Conservation (phyloP, 2,329 filamentous ascomycete genomes). For the Diaporthe sp. region DNA sequence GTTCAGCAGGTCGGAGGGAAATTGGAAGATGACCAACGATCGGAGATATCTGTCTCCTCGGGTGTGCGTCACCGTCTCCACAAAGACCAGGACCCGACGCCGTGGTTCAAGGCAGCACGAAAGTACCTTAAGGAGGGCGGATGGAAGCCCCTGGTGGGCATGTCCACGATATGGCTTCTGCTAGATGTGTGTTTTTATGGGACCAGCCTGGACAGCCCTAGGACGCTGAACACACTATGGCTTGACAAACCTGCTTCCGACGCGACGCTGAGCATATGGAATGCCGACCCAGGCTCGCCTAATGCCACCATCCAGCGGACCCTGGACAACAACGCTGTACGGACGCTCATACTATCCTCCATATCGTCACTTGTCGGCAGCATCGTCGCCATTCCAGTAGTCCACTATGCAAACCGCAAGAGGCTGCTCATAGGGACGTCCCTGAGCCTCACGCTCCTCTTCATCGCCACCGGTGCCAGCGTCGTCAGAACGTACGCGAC, state of each 20-base stretch:
- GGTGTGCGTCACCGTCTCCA: not conserved
- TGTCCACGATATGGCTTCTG: slow-evolving; percentile 65
- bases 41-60: slow-evolving; percentile 9
- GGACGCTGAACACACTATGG: slow-evolving; percentile 55
- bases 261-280: slow-evolving; percentile 33
- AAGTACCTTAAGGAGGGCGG: slow-evolving; percentile 50
- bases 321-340: slow-evolving; percentile 33
- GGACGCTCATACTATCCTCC: slow-evolving; percentile 36
- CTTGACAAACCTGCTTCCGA: slow-evolving; percentile 43
- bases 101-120: slow-evolving; percentile 42
- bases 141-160: slow-evolving; percentile 51
- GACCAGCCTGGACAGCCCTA: slow-evolving; percentile 61
- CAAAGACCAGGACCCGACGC: slow-evolving; percentile 6
- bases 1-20: slow-evolving; percentile 26
- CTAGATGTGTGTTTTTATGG: slow-evolving; percentile 70
- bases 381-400: slow-evolving; percentile 39
- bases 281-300: slow-evolving; percentile 43
- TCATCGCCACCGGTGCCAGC: slow-evolving; percentile 43
- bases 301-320: slow-evolving; percentile 43
- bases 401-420: slow-evolving; percentile 42
- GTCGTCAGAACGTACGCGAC: slow-evolving; percentile 43
- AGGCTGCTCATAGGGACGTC: slow-evolving; percentile 40
- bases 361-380: slow-evolving; percentile 42
- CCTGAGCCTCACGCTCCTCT: slow-evolving; percentile 38
- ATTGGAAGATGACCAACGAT: slow-evolving; percentile 11